Evolutionary conservation across 148 eudicot species (phyloP), one percentile per base, ranked within the genome.

Genomic region (Persicaria tinctoria): DNA sequence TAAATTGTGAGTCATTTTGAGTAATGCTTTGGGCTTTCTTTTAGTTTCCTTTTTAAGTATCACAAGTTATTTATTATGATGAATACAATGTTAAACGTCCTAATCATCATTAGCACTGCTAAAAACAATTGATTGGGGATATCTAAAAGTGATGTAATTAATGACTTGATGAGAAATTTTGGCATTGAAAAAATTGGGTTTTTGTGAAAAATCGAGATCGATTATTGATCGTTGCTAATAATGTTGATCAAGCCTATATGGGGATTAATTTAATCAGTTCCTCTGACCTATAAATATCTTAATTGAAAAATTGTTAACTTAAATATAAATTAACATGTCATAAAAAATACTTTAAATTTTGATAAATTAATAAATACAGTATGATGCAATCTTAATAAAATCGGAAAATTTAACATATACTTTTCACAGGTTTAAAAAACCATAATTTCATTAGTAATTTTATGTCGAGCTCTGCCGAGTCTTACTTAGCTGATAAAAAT

Each of bases 11-110:
- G n/a, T 55, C 59, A n/a, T 27, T 64, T 64, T 64, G 70, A 64
- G 70, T 64, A 41, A 64, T 7, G 70, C 70, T 18, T 23, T 64
- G 20, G 46, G 70, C 46, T 64, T 64, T 27, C 13, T 17, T 8
- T 64, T 64, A 68, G 17, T 68, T 68, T 68, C 71, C 71, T 68
- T 45, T 38, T 68, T 41, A 23, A 60, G 68, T 13, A 60, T 60
- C 41, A 20, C 3, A 23, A 60, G 45, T 23, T 9, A 60, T 60
- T 60, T 60, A 60, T 23, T 60, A 41, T 23, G 23, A 60, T 60
- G 68, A 60, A 60, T 20, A 60, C 68, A 60, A 60, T 27, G 27
- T 27, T 41, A 23, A 57, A 57, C 69, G 69, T 66, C 70, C 48
- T 66, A 41, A 66, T 66, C 70, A 32, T 63, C 4, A 17, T 57